A percentile compares a stretch with the other conserved stretches of the same genome.
phyloP scores from a whole-genome alignment of 208 protist species.

The Balamuthia mandrillaris region DNA sequence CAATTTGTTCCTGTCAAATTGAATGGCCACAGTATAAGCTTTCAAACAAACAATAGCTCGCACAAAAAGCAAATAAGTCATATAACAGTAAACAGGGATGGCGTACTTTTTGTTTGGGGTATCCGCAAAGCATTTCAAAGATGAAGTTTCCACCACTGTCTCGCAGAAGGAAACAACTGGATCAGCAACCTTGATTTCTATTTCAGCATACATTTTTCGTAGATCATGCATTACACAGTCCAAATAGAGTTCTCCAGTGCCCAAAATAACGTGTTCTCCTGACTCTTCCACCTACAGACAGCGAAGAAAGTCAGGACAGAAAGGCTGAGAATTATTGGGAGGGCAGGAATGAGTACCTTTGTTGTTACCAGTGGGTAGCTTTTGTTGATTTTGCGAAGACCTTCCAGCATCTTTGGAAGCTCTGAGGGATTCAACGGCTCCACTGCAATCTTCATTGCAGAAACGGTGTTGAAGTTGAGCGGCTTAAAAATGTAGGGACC shows the following conservation, averaged over 20 bases:
- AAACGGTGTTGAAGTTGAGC: slow-evolving; percentile 69
- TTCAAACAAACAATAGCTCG: neutral
- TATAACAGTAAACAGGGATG: neutral
- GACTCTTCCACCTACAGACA: slow-evolving; percentile 87
- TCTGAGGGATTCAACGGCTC: slow-evolving; percentile 94
- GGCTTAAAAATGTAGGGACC: slow-evolving; percentile 73
- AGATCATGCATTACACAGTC: slow-evolving; percentile 97
- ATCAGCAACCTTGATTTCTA: slow-evolving; percentile 93
- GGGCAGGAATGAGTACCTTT: neutral
- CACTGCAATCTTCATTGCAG: slow-evolving; percentile 89
- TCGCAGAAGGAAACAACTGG: slow-evolving; percentile 95
- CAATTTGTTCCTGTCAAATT: slow-evolving; percentile 73
- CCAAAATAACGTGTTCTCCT: slow-evolving; percentile 95
- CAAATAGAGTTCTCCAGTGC: slow-evolving; percentile 98
- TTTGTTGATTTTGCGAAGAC: slow-evolving; percentile 84
- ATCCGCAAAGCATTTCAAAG: slow-evolving; percentile 81
- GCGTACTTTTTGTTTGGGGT: slow-evolving; percentile 78
- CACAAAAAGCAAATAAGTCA: neutral
- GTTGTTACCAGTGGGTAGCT: slow-evolving; percentile 68
- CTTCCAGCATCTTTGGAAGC: slow-evolving; percentile 87
- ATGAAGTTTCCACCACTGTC: slow-evolving; percentile 89
- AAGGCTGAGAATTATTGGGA: neutral
- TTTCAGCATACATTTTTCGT: slow-evolving; percentile 78
- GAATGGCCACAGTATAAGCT: neutral
- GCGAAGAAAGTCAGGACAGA: neutral